Evolutionary conservation across 352 stramenopile genomes (phyloP).

Genomic region (Bremia lactucae): DNA sequence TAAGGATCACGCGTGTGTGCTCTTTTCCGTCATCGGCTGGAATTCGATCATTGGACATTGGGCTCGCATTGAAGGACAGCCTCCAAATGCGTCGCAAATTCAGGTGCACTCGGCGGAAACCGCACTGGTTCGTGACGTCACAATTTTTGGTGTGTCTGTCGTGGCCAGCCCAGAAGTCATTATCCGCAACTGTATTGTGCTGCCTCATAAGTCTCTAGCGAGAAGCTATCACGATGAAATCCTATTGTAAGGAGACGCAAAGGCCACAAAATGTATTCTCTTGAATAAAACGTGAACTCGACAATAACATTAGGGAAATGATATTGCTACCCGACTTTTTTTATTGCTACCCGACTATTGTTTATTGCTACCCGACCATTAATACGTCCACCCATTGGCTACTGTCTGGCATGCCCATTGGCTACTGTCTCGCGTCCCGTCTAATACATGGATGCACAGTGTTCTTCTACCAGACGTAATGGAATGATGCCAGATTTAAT

Average conservation of each 20-base stretch:
- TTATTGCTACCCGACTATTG: too few relatives aligned
- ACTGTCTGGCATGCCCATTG: too few relatives aligned
- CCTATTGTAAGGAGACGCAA: too few relatives aligned
- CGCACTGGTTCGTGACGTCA: constrained; percentile 77
- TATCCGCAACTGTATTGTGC: constrained; percentile 84
- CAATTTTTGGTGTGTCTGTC: constrained; percentile 84
- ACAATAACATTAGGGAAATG: too few relatives aligned
- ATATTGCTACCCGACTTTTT: too few relatives aligned
- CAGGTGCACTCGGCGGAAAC: constrained; percentile 58
- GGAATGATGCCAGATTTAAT: too few relatives aligned
- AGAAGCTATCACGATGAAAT: constrained; percentile 87
- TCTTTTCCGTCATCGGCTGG: constrained; percentile 84
- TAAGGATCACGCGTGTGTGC: constrained; percentile 80
- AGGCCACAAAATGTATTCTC: too few relatives aligned
- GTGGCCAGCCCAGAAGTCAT: constrained; percentile 80
- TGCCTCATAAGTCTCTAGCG: constrained; percentile 81
- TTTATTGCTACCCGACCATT: too few relatives aligned
- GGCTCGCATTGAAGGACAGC: constrained; percentile 74
- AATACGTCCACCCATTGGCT: too few relatives aligned
- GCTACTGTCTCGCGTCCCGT: too few relatives aligned
- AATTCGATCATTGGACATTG: constrained; percentile 85
- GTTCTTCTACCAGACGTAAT: too few relatives aligned
- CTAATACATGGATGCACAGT: too few relatives aligned
- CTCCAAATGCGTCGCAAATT: constrained; percentile 67
- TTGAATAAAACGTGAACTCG: constrained; percentile 62